phyloP scores from a whole-genome alignment of 306 rosid species.

The Cicer chorassanicum region DNA sequence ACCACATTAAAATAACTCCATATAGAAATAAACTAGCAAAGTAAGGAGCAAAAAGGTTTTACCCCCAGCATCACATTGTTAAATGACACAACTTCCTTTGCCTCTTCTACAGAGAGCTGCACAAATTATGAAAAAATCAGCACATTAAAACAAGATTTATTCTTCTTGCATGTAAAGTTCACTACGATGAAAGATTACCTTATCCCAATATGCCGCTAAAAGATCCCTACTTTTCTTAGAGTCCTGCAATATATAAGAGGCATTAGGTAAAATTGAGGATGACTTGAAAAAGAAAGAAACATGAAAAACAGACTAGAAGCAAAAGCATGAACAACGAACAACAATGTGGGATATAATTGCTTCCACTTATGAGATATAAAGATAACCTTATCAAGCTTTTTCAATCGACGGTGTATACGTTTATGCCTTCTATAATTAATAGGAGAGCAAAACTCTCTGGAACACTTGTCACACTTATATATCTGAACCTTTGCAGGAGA shows the following conservation, averaged over 20 bases:
- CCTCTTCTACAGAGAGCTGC: conserved; percentile 84
- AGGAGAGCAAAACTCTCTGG: conserved; percentile 81
- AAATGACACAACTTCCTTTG: conserved; percentile 75
- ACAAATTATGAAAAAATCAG: conserved; percentile 47
- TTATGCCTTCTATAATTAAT: conserved; percentile 89
- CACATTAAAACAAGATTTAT: conserved; percentile 14
- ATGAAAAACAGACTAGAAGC: conserved; percentile 4
- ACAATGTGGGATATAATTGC: conserved; percentile 11
- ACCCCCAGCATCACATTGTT: conserved; percentile 72
- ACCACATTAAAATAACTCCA: conserved; percentile 40
- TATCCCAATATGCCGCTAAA: conserved; percentile 87
- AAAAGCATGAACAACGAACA: conserved; percentile 17
- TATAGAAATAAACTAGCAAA: conserved; percentile 34
- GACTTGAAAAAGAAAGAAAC: conserved; percentile 35
- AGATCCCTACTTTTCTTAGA: conserved; percentile 68
- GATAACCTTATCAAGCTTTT: conserved; percentile 84
- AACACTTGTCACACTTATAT: conserved; percentile 90
- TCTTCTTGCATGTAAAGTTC: conserved; percentile 36
- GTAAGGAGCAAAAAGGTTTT: conserved; percentile 34
- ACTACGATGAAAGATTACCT: conserved; percentile 59
- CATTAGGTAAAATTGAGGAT: conserved; percentile 41
- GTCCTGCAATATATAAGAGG: conserved; percentile 66
- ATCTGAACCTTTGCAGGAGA: conserved; percentile 81
- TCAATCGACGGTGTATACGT: conserved; percentile 80
- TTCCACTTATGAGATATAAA: conserved; percentile 27